Base-by-base conservation (phyloP, 179 eudicot genomes). In the Amaranthus tricolor region DNA sequence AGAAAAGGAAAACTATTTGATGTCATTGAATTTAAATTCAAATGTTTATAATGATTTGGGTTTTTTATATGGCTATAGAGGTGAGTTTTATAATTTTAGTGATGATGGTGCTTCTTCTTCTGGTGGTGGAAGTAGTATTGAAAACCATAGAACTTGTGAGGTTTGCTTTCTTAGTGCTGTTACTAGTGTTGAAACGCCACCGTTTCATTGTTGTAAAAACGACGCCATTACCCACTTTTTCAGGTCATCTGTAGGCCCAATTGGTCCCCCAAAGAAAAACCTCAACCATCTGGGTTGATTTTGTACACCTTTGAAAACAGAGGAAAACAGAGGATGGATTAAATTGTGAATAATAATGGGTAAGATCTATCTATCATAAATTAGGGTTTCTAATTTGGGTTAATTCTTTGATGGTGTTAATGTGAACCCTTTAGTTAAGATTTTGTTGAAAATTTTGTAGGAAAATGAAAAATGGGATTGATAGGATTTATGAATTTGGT, bases 121-220 rank as follows among this genome's bases (percentile, higher is more conserved):
- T 54, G 65, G 54, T n/a, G 70, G 50, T 49, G 65, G 71, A 15
- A 48, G 59, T 9, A 62, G 75, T 14, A 68, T 60, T 60, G 62
- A 19, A 6, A 31, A 67, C 58, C 45, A 68, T 59, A 53, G n/a
- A 15, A 53, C 56, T 9, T 82, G 87, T 67, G 79, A 67, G 9
- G 81, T 78, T 17, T 86, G 86, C 16, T 48, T 10, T 12, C 61
- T 7, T 7, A 72, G 43, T 69, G 72, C 60, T 53, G 48, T 53
- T 72, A 57, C 15, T 19, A 45, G 56, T 17, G 84, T 75, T 5
- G 73, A 51, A 3, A 56, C 70, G 66, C 72, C 78, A 67, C 50
- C 82, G 86, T 86, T 84, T 71, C 89, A 87, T 52, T 75, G 56
- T 17, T 82, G 85, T 53, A 79, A 77, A 43, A 59, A 54, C 70